Conservation (phyloP, 192 early-diverging fungal species). For the Mortierella claussenii region DNA sequence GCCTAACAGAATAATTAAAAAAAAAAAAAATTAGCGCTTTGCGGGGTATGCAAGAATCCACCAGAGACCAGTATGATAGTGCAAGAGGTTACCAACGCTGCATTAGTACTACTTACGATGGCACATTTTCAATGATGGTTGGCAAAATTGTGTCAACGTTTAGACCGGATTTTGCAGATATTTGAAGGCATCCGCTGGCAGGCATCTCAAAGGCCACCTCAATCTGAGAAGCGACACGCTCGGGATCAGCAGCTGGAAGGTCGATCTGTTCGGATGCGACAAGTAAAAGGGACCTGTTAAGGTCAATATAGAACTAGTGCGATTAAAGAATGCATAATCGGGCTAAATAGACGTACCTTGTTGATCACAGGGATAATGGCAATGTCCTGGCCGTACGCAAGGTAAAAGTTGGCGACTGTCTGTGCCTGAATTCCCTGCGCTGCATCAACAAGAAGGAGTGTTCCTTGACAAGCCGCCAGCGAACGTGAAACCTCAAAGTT, state of each 20-base stretch:
- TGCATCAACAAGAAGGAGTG: conserved; percentile 92
- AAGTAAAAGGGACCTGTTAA: too few relatives aligned
- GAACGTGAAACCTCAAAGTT: conserved; percentile 96
- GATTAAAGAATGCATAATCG: too few relatives aligned
- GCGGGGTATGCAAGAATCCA: not conserved
- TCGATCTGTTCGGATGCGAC: too few relatives aligned
- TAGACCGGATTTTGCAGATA: conserved; percentile 90
- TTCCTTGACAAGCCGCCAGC: conserved; percentile 93
- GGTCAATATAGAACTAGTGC: too few relatives aligned
- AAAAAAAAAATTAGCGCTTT: not conserved
- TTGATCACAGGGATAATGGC: conserved; percentile 92
- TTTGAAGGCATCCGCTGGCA: conserved; percentile 61
- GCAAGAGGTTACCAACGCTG: too few relatives aligned
- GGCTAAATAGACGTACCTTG: conserved; percentile 73
- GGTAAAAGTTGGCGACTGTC: conserved; percentile 96
- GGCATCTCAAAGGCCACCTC: conserved; percentile 89
- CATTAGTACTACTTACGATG: conserved; percentile 64
- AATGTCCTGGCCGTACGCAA: conserved; percentile 91
- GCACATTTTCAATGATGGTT: conserved; percentile 80
- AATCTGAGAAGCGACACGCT: conserved; percentile 81
- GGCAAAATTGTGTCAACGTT: conserved; percentile 81
- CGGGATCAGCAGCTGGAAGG: conserved; percentile 87
- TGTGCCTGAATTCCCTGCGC: conserved; percentile 97
- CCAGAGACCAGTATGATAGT: not conserved
- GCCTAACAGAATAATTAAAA: conserved; percentile 50